Conservation (phyloP, 1,139 yeast species). For the Tardiomyces digboiensis region DNA sequence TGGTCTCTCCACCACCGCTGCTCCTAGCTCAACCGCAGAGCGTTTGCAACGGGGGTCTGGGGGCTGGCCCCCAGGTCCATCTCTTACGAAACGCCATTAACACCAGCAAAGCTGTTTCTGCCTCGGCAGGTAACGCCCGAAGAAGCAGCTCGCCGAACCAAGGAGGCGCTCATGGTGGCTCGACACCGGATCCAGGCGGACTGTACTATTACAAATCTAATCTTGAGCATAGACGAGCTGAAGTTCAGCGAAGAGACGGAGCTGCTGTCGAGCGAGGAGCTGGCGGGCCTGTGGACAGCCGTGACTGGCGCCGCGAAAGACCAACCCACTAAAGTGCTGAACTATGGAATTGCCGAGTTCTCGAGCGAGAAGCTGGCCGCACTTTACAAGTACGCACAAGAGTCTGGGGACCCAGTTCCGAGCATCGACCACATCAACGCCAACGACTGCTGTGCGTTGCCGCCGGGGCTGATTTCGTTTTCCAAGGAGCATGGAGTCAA, state of each 20-base stretch:
- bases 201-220: slow-evolving; percentile 12
- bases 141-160: slow-evolving; percentile 6
- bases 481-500: slow-evolving; percentile 18
- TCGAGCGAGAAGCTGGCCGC: slow-evolving; percentile 14
- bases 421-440: slow-evolving; percentile 24
- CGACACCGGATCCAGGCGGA: slow-evolving; percentile 1
- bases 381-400: slow-evolving; percentile 10
- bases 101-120: slow-evolving; percentile 18
- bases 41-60: no score
- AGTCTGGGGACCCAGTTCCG: slow-evolving; percentile 8
- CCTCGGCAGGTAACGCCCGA: slow-evolving; percentile 7
- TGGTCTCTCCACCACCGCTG: no score
- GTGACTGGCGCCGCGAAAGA: slow-evolving; percentile 7
- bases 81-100: neutral
- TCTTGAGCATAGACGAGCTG: slow-evolving; percentile 19
- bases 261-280: slow-evolving; percentile 7
- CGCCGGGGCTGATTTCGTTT: slow-evolving; percentile 19
- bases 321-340: slow-evolving; percentile 1
- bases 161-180: slow-evolving; percentile 9
- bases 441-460: slow-evolving; percentile 25
- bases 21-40: no score
- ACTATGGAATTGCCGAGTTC: slow-evolving; percentile 23
- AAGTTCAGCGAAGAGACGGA: slow-evolving; percentile 16
- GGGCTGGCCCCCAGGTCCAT: no score
- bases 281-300: slow-evolving; percentile 16